Base-by-base conservation (phyloP, 169 alveolate species). In the Sarcocystis neurona region DNA sequence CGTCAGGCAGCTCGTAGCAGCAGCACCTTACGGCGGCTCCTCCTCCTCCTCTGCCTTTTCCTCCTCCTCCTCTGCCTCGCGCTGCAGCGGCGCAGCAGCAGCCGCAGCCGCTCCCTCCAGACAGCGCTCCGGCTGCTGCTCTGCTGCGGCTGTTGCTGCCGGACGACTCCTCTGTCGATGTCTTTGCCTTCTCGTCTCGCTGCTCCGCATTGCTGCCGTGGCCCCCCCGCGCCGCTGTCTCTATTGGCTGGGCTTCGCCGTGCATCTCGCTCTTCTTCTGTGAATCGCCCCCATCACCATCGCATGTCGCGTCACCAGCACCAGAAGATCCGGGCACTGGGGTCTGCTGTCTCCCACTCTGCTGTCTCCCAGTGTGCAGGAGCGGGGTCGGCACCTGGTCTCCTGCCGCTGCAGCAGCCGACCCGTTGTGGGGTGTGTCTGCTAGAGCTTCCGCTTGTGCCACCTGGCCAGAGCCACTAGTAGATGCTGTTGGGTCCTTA, bases 1-100 rank as follows among this genome's bases (percentile, higher is more conserved):
- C 91, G 48, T 87, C 91, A 4, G 91, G 91, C 66, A 87, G 86
- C 37, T 87, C 91, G 48, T 68, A 87, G 30, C 6, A 32, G 41
- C 20, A 12, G 50, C 18, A 12, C 10, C 37, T n/a, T 0, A 68
- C 0, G 44, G 10, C 47, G 20, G 20, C 50, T 34, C 10, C 43
- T 8, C 50, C 27, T 72, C 30, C 74, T 12, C 46, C 80, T 5
- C 37, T 30, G 34, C 80, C 50, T 39, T 72, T 72, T 0, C n/a
- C 53, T 37, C 12, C 56, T 12, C n/a, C 15, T 39, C 53, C 2
- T 12, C 53, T 0, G 80, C 30, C 18, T 30, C 32, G 10, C 15
- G 39, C 23, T 46, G 41, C 53, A 72, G 80, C 23, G 80, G 30
- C 12, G 15, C 15, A 30, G 43, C 10, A 15, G 80, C 44, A 34